Evolutionary conservation across 805 yeast genomes (phyloP), one percentile per base, ranked within the genome.

Genomic region (Alloascoidea africana): DNA sequence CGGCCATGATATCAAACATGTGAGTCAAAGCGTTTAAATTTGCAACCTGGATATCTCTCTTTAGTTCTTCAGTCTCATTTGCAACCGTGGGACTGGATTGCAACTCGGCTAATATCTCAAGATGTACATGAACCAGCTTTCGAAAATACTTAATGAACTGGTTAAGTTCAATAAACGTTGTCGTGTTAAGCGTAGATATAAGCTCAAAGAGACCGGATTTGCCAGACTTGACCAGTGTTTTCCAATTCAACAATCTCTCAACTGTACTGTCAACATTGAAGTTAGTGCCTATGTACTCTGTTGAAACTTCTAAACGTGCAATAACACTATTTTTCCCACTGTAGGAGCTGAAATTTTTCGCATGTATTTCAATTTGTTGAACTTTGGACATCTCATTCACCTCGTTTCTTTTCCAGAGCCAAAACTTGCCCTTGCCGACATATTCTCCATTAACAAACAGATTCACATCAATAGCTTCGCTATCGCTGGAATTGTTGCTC

Each of bases 281-380:
- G 13, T 60, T 53, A 45, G 68, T 76, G 17, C 95, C 94, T 39
- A 76, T 72, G 52, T 80, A 82, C 37, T 69, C 74, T 0, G 81
- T 60, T 14, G 68, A 62, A 14, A 81, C 46, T 44, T 78, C 80
- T 35, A 66, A 42, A 2, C 54, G 41, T 15, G 60, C 69, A n/a
- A 46, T 45, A 18, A 63, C 39, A 36, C 48, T 17, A 58, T 55
- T 39, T 70, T 55, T 41, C 73, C 71, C 39, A 71, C 55, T 27
- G 53, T 49, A n/a, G n/a, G n/a, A n/a, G n/a, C n/a, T n/a, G n/a
- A n/a, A n/a, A n/a, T n/a, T n/a, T n/a, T n/a, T n/a, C n/a, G n/a
- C n/a, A n/a, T n/a, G n/a, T n/a, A n/a, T n/a, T n/a, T n/a, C n/a
- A n/a, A n/a, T n/a, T n/a, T n/a, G n/a, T n/a, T n/a, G n/a, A n/a